phyloP scores from a whole-genome alignment of 2,329 filamentous ascomycete species.

The Acrocalymma vagum region DNA sequence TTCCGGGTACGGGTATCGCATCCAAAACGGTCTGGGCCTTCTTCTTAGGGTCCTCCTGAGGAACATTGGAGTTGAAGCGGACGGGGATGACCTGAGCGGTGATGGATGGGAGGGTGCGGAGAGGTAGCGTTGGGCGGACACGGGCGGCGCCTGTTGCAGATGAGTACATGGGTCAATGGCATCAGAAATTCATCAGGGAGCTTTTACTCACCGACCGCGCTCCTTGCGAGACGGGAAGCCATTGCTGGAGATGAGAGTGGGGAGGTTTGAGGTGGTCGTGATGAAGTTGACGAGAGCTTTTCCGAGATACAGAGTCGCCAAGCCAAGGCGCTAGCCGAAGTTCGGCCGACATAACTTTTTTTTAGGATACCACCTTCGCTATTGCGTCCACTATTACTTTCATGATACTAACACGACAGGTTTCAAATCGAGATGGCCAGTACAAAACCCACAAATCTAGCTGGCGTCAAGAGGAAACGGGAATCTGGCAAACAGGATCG shows the following conservation, averaged over 20 bases:
- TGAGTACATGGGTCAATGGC: conserved; percentile 53
- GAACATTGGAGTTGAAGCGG: conserved; percentile 79
- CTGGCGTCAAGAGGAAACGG: conserved; percentile 55
- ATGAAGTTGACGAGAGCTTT: conserved; percentile 31
- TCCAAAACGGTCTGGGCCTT: conserved; percentile 97
- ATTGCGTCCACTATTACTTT: no score
- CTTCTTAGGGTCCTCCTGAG: conserved; percentile 89
- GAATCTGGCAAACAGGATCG: conserved; percentile 40
- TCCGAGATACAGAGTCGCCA: conserved; percentile 22
- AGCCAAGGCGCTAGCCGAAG: conserved; percentile 35
- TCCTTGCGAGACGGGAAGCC: conserved; percentile 97
- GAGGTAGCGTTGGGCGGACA: conserved; percentile 78
- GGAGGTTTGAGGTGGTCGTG: conserved; percentile 44
- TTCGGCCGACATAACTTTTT: conserved; percentile 29
- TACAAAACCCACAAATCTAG: conserved; percentile 29
- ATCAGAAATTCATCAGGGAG: conserved; percentile 29
- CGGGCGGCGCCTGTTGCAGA: conserved; percentile 78
- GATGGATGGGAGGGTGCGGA: conserved; percentile 79
- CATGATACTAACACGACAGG: no score
- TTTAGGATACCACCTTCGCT: conserved; percentile 21
- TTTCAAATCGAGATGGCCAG: conserved; percentile 43
- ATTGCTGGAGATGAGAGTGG: conserved; percentile 70
- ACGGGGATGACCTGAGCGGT: conserved; percentile 71
- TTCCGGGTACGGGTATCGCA: conserved; percentile 90
- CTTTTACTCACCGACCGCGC: conserved; percentile 82